Base-by-base conservation (phyloP, 139 green algal species). In the Chlorella sp. region DNA sequence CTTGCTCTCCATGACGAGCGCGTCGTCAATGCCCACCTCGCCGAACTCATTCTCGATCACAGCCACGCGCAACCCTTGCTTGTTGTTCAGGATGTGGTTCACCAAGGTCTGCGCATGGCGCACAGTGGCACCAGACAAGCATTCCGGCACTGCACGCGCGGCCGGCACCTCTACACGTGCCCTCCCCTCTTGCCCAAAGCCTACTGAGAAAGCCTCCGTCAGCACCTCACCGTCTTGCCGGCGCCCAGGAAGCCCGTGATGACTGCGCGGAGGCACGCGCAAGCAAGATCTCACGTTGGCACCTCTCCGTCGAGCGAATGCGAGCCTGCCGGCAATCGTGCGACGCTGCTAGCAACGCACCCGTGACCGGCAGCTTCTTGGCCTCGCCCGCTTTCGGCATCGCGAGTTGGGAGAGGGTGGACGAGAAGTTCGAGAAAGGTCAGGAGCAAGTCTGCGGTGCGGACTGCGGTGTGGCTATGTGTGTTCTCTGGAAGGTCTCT, bases 11-110 rank as follows among this genome's bases (percentile, higher is more conserved):
- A 95, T 78, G 1, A 96, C 91, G 27, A 97, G 78, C 0, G 79
- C 91, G 29, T 89, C 85, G 67, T 97, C 92, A 49, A 97, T 89
- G 30, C 90, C 90, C 0, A 96, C 86, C 71, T 92, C 79, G 61
- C 90, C 89, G 71, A 88, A 94, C 80, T 95, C 90, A 69, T 95
- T 95, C 80, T 95, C 90, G 32, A 94, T 91, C 2, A 96, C 78
- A 2, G 87, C 88, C 62, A 95, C 83, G 66, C 89, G 91, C 78
- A 87, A 87, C 55, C 85, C 85, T 50, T 92, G 87, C 31, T 88
- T 88, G 50, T 64, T 84, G 2, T 29, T 79, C 1, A 85, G 69
- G 35, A 99, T 93, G 80, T 97, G 84, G 62, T 96, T 94, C 2
- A 99, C 88, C 42, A 99, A 76, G 1, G 92, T 98, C 3, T 73